phyloP scores from a whole-genome alignment of 257 asterid species.

The Eucommia ulmoides region DNA sequence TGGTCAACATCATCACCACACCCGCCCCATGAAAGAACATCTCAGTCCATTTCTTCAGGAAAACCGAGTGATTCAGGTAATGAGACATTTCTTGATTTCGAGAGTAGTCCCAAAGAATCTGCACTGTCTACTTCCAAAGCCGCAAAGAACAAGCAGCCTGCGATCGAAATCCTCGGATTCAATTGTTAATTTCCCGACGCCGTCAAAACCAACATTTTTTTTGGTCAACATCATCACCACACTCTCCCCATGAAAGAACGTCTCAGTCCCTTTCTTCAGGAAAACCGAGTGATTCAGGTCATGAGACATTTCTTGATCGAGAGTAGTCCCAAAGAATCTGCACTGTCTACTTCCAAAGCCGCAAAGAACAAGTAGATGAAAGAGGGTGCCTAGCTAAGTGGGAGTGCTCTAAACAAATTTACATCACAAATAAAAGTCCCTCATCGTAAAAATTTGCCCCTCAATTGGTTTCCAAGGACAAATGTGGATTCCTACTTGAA shows the following conservation, averaged over 20 bases:
- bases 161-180: not conserved
- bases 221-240: not conserved
- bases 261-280: not conserved
- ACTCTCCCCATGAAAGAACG: not conserved
- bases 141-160: not conserved
- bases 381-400: slow-evolving; percentile 45
- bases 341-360: slow-evolving; percentile 39
- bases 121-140: too few relatives aligned
- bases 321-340: slow-evolving; percentile 31
- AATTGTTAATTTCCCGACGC: not conserved
- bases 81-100: too few relatives aligned
- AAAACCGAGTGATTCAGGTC: not conserved
- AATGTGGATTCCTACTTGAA: slow-evolving; percentile 84
- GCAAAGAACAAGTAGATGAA: slow-evolving; percentile 53
- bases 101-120: too few relatives aligned
- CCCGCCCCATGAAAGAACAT: not conserved
- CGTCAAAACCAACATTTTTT: not conserved
- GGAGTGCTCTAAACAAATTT: slow-evolving; percentile 47
- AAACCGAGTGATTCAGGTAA: not conserved
- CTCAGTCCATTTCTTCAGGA: not conserved
- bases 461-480: slow-evolving; percentile 85
- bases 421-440: slow-evolving; percentile 77
- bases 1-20: not conserved
- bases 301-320: too few relatives aligned
- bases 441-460: slow-evolving; percentile 66